A percentile compares a stretch with the other conserved stretches of the same genome.
Evolutionary conservation across 352 stramenopile species (phyloP).

Genomic region (Pythium dissimile): DNA sequence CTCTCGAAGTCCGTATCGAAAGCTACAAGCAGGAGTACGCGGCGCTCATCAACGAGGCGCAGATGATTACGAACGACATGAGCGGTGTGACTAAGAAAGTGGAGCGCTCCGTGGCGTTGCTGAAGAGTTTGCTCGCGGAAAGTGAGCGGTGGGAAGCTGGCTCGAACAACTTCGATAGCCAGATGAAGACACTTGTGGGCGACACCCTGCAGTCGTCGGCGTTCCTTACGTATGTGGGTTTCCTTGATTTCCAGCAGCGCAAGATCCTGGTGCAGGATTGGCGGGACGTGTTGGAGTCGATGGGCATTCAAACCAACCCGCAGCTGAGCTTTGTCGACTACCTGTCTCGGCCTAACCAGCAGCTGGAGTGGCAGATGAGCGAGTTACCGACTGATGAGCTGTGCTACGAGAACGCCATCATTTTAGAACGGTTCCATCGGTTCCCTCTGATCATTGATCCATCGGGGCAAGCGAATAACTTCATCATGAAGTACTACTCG

Average conservation of each 20-base stretch:
- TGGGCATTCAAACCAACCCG: constrained; percentile 86
- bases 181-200: constrained; percentile 96
- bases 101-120: constrained; percentile 94
- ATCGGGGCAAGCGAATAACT: constrained; percentile 96
- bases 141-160: constrained; percentile 97
- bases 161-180: constrained; percentile 95
- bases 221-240: constrained; percentile 98
- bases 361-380: constrained; percentile 93
- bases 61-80: constrained; percentile 99
- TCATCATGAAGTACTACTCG: constrained; percentile 97
- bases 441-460: constrained; percentile 99
- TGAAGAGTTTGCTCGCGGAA: constrained; percentile 97
- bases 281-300: constrained; percentile 91
- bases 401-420: constrained; percentile 99
- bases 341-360: constrained; percentile 93
- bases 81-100: constrained; percentile 96
- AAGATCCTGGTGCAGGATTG: constrained; percentile 94
- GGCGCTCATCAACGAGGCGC: constrained; percentile 95
- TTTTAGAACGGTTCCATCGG: constrained; percentile 95
- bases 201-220: constrained; percentile 95
- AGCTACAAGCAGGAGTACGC: constrained; percentile 99
- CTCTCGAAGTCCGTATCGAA: constrained; percentile 95
- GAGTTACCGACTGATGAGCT: constrained; percentile 96
- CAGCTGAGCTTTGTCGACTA: constrained; percentile 95
- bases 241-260: constrained; percentile 98